These are phyloP conservation scores for Hordeum marinum DNA, from an alignment of 176 grass and related monocot genomes.

Conservation along the genomic window DNA sequence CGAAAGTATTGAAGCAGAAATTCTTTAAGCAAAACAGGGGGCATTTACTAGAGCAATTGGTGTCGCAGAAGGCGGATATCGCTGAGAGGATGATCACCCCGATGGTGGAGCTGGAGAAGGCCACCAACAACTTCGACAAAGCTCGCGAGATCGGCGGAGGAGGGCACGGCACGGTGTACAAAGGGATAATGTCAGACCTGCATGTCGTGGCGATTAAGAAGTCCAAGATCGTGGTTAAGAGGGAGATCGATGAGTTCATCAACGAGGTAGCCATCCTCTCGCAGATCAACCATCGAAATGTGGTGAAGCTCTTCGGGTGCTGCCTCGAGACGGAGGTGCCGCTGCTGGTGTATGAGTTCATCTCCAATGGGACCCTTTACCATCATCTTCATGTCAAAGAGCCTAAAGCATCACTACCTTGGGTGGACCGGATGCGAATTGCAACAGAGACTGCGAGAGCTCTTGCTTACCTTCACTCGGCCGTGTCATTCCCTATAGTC, in stretches of 20 bases:
- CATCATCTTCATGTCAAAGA: background rate
- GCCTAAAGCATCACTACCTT: background rate
- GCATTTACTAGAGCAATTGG: background rate
- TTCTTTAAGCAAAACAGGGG: background rate
- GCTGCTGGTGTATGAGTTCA: background rate
- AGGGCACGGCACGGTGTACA: background rate
- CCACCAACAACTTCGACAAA: background rate
- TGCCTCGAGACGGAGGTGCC: background rate
- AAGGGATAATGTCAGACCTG: background rate
- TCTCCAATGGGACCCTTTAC: too few relatives aligned
- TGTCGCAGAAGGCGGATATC: background rate
- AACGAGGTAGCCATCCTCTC: background rate
- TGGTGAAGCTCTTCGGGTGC: background rate
- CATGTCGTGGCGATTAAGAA: background rate
- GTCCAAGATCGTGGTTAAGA: background rate
- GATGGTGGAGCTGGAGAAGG: background rate
- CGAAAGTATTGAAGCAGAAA: background rate
- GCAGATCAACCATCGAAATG: background rate
- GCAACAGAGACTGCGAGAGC: background rate
- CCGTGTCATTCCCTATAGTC: background rate
- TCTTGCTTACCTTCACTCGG: background rate
- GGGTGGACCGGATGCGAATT: background rate
- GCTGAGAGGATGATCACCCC: background rate
- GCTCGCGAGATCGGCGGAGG: background rate
- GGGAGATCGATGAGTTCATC: background rate